A percentile compares a stretch with the other conserved stretches of the same genome.
phyloP scores from a whole-genome alignment of 1,284 basidiomycete genomes.

The Trichosporon inkin region DNA sequence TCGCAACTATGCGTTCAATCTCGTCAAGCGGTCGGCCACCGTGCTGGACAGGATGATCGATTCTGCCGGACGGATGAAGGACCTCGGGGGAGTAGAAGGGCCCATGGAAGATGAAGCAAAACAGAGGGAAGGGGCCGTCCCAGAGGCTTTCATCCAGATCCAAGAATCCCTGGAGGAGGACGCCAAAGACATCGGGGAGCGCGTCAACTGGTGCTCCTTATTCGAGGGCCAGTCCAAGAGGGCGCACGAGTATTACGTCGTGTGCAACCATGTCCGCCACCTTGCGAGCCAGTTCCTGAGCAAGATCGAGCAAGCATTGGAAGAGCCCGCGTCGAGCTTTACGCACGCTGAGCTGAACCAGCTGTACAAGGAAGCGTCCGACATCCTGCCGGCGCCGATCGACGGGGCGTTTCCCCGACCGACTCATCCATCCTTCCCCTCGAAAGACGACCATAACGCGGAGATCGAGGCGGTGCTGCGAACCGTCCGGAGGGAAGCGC shows the following conservation, averaged over 20 bases:
- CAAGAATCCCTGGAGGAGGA: conserved; percentile 42
- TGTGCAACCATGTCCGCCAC: conserved; percentile 19
- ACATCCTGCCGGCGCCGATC: conserved; percentile 23
- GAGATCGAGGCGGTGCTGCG: conserved; percentile 17
- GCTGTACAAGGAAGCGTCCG: conserved; percentile 1
- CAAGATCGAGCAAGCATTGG: conserved; percentile 21
- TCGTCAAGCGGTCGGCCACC: conserved; percentile 28
- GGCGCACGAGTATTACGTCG: conserved; percentile 27
- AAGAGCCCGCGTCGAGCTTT: conserved; percentile 26
- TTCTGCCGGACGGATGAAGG: conserved; percentile 33
- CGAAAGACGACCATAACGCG: conserved; percentile 27
- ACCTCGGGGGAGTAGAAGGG: conserved; percentile 33
- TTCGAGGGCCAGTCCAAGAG: conserved; percentile 36
- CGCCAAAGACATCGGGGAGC: conserved; percentile 23
- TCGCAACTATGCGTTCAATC: conserved; percentile 28
- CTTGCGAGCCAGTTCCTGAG: conserved; percentile 18
- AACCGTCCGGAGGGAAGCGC: conserved; percentile 15
- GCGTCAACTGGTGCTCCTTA: conserved; percentile 30
- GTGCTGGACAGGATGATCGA: conserved; percentile 48
- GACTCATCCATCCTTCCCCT: conserved; percentile 30
- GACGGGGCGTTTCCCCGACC: conserved; percentile 29
- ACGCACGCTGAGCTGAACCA: conserved; percentile 22
- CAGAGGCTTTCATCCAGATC: conserved; percentile 40
- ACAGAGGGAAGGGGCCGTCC: conserved; percentile 29
- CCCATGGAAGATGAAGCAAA: conserved; percentile 18